Base-by-base conservation (phyloP, 768 basidiomycete genomes). In the Kwoniella sp. region DNA sequence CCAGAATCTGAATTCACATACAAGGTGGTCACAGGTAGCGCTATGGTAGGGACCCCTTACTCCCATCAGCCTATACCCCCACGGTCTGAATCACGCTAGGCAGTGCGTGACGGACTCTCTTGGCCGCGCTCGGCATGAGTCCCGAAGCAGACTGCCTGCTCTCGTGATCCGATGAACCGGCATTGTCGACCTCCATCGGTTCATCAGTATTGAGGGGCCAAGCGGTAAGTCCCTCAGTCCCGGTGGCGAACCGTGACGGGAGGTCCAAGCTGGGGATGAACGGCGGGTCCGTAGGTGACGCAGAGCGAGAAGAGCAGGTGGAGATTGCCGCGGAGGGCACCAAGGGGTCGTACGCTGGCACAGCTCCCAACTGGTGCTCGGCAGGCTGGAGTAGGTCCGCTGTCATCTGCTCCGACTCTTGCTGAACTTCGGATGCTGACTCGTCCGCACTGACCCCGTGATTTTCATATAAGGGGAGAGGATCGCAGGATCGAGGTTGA, bases 401-500 rank as follows among this genome's bases (percentile, higher is more conserved):
- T 8, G 46, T 19, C 3, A n/a, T n/a, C n/a, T n/a, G n/a, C n/a
- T n/a, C n/a, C n/a, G n/a, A n/a, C n/a, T n/a, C n/a, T n/a, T n/a
- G n/a, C n/a, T n/a, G n/a, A n/a, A n/a, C n/a, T n/a, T n/a, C n/a
- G n/a, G n/a, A n/a, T n/a, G 45, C 23, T 17, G 55, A 36, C 27
- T 39, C 26, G 17, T 26, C 22, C 23, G 26, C 1, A 8, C 6
- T 19, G 29, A 5, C 12, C 10, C 11, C 29, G 36, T 14, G 46
- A 47, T 29, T 39, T 23, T 9, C 32, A 28, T 73, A 73, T 7
- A 69, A 34, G 1, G 73, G 73, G 5, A 72, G 45, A 22, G 69
- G 53, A 36, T 70, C 73, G 29, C 71, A 65, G 49, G 62, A 57
- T 14, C 64, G 43, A 6, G 46, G 25, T 23, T 69, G 59, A 8